phyloP scores from a whole-genome alignment of 495 filamentous ascomycete species.

The Usnea hakonensis region DNA sequence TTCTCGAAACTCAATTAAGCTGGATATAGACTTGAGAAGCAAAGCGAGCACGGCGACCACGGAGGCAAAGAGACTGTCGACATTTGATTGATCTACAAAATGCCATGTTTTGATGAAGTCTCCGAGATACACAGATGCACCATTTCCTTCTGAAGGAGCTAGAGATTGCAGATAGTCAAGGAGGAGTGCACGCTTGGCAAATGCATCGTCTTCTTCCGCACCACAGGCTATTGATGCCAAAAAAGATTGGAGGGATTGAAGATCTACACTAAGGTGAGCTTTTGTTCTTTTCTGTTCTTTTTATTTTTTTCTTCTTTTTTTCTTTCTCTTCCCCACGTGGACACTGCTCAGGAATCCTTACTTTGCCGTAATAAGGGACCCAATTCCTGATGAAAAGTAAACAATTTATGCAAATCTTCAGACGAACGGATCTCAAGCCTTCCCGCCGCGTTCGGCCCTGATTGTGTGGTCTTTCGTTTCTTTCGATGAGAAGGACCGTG shows the following conservation, averaged over 20 bases:
- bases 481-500: conserved; percentile 30
- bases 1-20: conserved; percentile 58
- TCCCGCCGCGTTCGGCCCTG: conserved; percentile 10
- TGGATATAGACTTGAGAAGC: conserved; percentile 65
- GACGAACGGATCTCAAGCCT: conserved; percentile 49
- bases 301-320: neutral
- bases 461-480: conserved; percentile 35
- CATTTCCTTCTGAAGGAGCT: conserved; percentile 48
- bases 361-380: conserved; percentile 52
- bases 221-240: conserved; percentile 54
- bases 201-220: conserved; percentile 41
- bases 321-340: neutral
- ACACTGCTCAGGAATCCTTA: conserved; percentile 25
- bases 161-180: conserved; percentile 65
- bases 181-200: conserved; percentile 52
- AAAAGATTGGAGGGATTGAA: conserved; percentile 70
- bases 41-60: conserved; percentile 69
- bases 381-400: conserved; percentile 61
- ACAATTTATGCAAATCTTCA: conserved; percentile 52
- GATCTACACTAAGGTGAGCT: conserved; percentile 39
- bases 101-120: conserved; percentile 76
- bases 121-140: conserved; percentile 52
- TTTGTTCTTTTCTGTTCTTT: neutral
- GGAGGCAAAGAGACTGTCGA: conserved; percentile 65
- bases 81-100: conserved; percentile 60